These are phyloP conservation scores for Pseudopediastrum boryanum DNA, from an alignment of 139 green algal species.

Conservation along the genomic window DNA sequence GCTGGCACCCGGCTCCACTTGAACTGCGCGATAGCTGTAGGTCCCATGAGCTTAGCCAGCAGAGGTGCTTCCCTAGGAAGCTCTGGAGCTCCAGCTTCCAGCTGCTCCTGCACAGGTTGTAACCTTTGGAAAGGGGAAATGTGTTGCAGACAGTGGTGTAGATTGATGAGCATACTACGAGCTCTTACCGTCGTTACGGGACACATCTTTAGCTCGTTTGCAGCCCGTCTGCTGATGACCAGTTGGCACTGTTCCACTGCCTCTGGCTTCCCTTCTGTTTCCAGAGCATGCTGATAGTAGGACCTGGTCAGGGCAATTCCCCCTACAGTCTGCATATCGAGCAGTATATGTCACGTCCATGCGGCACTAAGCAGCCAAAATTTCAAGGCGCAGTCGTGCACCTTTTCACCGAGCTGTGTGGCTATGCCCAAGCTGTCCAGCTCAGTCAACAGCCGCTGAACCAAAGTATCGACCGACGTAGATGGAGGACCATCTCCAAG, in stretches of 20 bases:
- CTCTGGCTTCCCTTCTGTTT: constrained; percentile 14
- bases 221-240: constrained; percentile 11
- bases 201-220: background rate
- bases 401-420: constrained; percentile 27
- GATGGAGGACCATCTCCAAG: background rate
- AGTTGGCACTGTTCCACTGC: constrained; percentile 18
- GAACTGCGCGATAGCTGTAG: constrained; percentile 7
- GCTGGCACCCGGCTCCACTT: constrained; percentile 30
- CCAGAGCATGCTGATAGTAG: constrained; percentile 29
- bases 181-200: constrained; percentile 9
- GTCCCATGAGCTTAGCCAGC: constrained; percentile 33
- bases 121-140: background rate
- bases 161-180: background rate
- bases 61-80: constrained; percentile 26
- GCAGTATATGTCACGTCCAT: background rate
- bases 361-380: background rate
- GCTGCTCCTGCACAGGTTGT: background rate
- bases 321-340: constrained; percentile 22
- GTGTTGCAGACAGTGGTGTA: background rate
- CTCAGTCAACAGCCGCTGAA: background rate
- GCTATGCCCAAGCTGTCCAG: constrained; percentile 31
- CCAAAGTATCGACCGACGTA: background rate
- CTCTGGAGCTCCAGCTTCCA: background rate
- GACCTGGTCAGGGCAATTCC: constrained; percentile 24
- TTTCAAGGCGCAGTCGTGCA: background rate